Conservation (phyloP, 106 monocot genomes). For the Dioscorea dumetorum region DNA sequence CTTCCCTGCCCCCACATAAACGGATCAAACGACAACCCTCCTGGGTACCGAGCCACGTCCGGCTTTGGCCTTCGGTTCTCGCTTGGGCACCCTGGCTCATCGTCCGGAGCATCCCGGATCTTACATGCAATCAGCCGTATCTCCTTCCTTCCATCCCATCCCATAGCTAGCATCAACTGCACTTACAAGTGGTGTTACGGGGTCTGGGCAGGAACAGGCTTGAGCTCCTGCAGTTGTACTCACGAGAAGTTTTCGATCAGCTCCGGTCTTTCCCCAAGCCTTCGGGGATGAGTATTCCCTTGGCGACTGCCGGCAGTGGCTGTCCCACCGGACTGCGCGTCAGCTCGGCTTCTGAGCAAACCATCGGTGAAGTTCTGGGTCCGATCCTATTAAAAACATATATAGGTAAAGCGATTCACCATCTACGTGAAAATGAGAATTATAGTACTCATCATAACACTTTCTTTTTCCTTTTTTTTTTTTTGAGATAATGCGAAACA, state of each 20-base stretch:
- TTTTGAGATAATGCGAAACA: too few species aligned
- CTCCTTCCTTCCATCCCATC: constrained; percentile 95
- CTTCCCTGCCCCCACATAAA: constrained; percentile 76
- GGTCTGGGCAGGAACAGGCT: constrained; percentile 69
- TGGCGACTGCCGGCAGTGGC: constrained; percentile 80
- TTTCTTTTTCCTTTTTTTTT: too few species aligned
- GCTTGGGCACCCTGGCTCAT: constrained; percentile 63
- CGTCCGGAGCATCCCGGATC: constrained; percentile 53
- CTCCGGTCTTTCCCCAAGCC: constrained; percentile 46
- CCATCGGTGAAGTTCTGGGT: constrained; percentile 72
- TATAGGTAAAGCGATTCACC: background rate
- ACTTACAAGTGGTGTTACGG: constrained; percentile 53
- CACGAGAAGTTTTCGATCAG: constrained; percentile 70
- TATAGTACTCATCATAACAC: too few species aligned
- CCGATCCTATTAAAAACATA: constrained; percentile 45
- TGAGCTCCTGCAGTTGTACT: constrained; percentile 62
- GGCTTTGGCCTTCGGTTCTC: constrained; percentile 50
- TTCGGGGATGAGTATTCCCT: constrained; percentile 83
- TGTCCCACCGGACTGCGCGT: constrained; percentile 90
- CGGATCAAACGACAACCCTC: constrained; percentile 78
- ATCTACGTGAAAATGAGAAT: too few species aligned
- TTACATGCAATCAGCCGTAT: constrained; percentile 70
- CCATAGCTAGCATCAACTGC: constrained; percentile 66
- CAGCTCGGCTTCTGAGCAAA: constrained; percentile 89
- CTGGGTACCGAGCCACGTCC: constrained; percentile 83